Base-by-base conservation (phyloP, 1,284 basidiomycete species). In the Microbotryum scabiosae region DNA sequence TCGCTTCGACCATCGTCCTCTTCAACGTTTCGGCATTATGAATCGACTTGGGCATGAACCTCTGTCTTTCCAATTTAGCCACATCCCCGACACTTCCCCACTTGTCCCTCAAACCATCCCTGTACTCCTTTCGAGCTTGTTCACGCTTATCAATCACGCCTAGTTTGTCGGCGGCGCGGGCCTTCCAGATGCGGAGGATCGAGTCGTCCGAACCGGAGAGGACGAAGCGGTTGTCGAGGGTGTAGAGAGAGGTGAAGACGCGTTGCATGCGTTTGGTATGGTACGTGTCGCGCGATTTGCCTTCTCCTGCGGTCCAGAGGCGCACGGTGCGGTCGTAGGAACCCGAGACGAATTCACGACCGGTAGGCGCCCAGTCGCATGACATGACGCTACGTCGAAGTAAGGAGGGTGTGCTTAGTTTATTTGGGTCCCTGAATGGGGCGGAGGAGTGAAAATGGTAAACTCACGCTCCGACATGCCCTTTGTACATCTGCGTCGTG, bases 261-360 rank as follows among this genome's bases (percentile, higher is more conserved):
- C 92, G 83, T 75, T 98, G 94, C 96, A 99, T 99, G 48, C 96
- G 88, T 78, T 97, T 97, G 26, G 91, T 94, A 77, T 98, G 94
- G 75, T 98, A 99, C 5, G 93, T 85, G 74, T 97, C 94, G 23
- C 89, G 85, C 4, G 82, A 81, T 60, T 84, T 84, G 4, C 92
- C 93, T 51, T 82, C 82, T 36, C 89, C 89, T 67, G 90, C 85
- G 67, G 87, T 85, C 94, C 94, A 99, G 73, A 98, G 82, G 55
- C 94, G 80, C 45, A 97, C 81, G 0, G 93, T 97, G 56, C 93
- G 82, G 75, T 99, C 96, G 84, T 94, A 98, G 1, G 90, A 88
- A 26, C 94, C 96, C 62, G 88, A 90, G 43, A 96, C 91, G 72
- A 98, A 94, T 70, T 92, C 91, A 56, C 87, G 82, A n/a, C 94